phyloP scores from a whole-genome alignment of 306 rosid genomes.

The Herpetospermum pedunculosum region DNA sequence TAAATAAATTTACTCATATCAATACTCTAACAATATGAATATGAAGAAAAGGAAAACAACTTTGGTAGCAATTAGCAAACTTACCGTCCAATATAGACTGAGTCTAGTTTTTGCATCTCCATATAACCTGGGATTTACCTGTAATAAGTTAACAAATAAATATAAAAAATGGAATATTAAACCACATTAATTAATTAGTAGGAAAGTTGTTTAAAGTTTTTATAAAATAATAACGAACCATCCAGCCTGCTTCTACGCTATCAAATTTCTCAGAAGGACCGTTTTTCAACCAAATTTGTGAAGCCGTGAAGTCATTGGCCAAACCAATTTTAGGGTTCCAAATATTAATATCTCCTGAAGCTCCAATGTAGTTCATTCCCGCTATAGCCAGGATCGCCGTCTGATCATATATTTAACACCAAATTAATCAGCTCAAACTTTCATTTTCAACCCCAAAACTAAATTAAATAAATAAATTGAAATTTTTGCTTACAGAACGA shows the following conservation, averaged over 20 bases:
- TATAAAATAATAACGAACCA: conserved; percentile 15
- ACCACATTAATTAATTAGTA: too few species aligned
- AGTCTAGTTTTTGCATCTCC: conserved; percentile 35
- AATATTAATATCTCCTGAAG: conserved; percentile 38
- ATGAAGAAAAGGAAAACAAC: too few species aligned
- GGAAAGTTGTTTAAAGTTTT: background rate
- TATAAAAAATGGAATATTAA: too few species aligned
- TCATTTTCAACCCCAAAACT: background rate
- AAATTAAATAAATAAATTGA: too few species aligned
- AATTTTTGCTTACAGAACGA: conserved; percentile 31
- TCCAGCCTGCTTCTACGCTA: conserved; percentile 61
- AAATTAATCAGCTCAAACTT: background rate
- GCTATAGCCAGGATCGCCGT: conserved; percentile 21
- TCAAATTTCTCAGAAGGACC: conserved; percentile 29
- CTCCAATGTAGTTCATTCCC: conserved; percentile 46
- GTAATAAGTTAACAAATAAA: background rate
- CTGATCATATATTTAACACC: conserved; percentile 20
- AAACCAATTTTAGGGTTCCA: conserved; percentile 46
- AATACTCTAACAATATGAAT: too few species aligned
- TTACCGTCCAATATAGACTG: conserved; percentile 48
- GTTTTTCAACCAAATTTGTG: conserved; percentile 42
- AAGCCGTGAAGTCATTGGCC: conserved; percentile 43
- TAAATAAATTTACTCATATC: too few species aligned
- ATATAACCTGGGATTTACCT: conserved; percentile 55
- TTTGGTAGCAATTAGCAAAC: too few species aligned